A percentile compares a stretch with the other conserved stretches of the same genome.
Conservation (phyloP, 2,329 filamentous ascomycete species). For the Sphaerostilbella broomeana region DNA sequence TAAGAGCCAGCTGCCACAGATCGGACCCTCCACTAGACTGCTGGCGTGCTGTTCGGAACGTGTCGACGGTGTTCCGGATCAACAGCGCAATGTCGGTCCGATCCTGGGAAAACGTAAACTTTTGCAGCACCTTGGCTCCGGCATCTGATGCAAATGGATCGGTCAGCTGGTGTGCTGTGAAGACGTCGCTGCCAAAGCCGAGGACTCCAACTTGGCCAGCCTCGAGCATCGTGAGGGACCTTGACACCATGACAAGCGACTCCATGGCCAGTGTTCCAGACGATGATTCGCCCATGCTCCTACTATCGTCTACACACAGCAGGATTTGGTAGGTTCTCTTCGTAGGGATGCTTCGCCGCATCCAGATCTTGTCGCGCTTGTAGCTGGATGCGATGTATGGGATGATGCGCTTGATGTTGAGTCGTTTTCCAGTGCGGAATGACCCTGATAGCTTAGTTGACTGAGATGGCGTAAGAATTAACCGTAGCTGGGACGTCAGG, state of each 20-base stretch:
- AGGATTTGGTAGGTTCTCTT: slow-evolving; percentile 97
- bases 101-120: slow-evolving; percentile 78
- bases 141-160: slow-evolving; percentile 69
- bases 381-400: slow-evolving; percentile 97
- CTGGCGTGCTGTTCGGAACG: slow-evolving; percentile 71
- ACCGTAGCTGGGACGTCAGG: slow-evolving; percentile 86
- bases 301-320: slow-evolving; percentile 92
- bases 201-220: slow-evolving; percentile 88
- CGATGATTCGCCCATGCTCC: slow-evolving; percentile 79
- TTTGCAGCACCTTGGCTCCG: slow-evolving; percentile 75
- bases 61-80: slow-evolving; percentile 67
- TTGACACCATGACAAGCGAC: slow-evolving; percentile 84
- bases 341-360: slow-evolving; percentile 83
- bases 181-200: slow-evolving; percentile 78
- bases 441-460: slow-evolving; percentile 95
- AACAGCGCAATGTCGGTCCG: slow-evolving; percentile 80
- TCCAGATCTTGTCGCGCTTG: slow-evolving; percentile 99
- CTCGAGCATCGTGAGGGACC: slow-evolving; percentile 85
- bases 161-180: slow-evolving; percentile 79
- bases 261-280: slow-evolving; percentile 81
- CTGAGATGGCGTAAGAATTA: slow-evolving; percentile 90
- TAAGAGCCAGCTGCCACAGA: slow-evolving; percentile 90
- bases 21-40: slow-evolving; percentile 49
- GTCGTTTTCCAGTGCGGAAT: slow-evolving; percentile 93
- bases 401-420: slow-evolving; percentile 99